Conservation (phyloP, 208 protist genomes). For the Leishmania lainsoni region DNA sequence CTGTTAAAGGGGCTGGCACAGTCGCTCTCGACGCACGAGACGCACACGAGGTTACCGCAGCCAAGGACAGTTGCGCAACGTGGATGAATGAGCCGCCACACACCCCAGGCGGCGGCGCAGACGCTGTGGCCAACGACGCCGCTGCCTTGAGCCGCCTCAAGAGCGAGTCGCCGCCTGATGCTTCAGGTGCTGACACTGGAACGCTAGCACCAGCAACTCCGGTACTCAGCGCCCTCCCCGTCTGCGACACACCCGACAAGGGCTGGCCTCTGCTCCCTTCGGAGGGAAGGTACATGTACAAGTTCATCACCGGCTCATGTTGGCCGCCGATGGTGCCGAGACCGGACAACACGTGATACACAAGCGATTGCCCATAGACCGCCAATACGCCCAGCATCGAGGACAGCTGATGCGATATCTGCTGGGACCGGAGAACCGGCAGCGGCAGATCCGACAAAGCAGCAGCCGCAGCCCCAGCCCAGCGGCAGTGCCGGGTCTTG, state of each 20-base stretch:
- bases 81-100: constrained; percentile 11
- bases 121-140: constrained; percentile 17
- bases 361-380: constrained; percentile 44
- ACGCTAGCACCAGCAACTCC: not conserved
- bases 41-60: constrained; percentile 6
- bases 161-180: constrained; percentile 1
- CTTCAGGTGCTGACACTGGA: not conserved
- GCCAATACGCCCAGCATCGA: constrained; percentile 42
- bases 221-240: not conserved
- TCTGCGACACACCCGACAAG: not conserved
- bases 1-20: not conserved
- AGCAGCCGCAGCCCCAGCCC: not conserved
- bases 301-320: not conserved
- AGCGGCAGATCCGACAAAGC: not conserved
- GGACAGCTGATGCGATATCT: not conserved
- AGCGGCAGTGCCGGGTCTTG: not conserved
- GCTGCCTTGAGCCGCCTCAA: constrained; percentile 35
- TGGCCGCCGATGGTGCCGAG: not conserved
- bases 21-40: not conserved
- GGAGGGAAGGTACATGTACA: constrained; percentile 8
- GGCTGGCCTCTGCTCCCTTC: not conserved
- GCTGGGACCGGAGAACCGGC: not conserved
- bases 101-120: constrained; percentile 9
- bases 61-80: constrained; percentile 21
- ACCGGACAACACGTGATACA: constrained; percentile 37